Evolutionary conservation across 192 early-diverging fungal genomes (phyloP), one percentile per base, ranked within the genome.

Genomic region (Mortierella alpina): DNA sequence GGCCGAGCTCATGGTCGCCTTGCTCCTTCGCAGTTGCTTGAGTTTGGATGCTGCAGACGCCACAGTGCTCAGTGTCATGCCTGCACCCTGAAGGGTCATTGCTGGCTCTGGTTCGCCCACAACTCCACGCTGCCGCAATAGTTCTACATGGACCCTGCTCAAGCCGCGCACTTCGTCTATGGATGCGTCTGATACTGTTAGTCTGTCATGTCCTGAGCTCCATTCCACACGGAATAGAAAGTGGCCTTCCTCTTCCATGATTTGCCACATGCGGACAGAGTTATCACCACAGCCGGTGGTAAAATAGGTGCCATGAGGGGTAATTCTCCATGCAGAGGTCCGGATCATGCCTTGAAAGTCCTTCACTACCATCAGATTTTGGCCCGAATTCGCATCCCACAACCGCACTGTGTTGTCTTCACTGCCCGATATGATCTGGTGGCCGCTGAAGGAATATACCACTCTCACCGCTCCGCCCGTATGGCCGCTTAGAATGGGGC

Each of bases 201-300:
- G 58, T 59, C 58, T 42, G 41, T 42, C 41, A 42, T 59, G 58
- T 1, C 9, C n/a, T 39, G 58, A 59, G 41, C 58, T 41, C 58
- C 58, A 59, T 41, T 42, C 31, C 58, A 59, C 11, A 40, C 11
- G 58, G 31, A 59, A 22, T n/a, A 15, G 58, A 42, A 15, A 59
- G 58, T 41, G 39, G n/a, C n/a, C 41, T 9, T 42, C 58, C 41
- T 59, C 58, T 41, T 59, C 58, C 41, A 59, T 63, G 46, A 63
- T 23, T 46, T 51, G 15, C 61, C 61, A 63, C 47, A 63, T 22
- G 18, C 61, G 46, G 18, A 63, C 46, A 17, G 61, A 23, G 6
- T 63, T 63, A 47, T 49, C 55, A 5, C 12, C 1, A 31, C 46
- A 48, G n/a, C 45, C 46, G 17, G 61, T 48, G 8, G 18, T 11